Evolutionary conservation across 176 grass and related monocot genomes (phyloP).

Genomic region (Tuctoria greenei): DNA sequence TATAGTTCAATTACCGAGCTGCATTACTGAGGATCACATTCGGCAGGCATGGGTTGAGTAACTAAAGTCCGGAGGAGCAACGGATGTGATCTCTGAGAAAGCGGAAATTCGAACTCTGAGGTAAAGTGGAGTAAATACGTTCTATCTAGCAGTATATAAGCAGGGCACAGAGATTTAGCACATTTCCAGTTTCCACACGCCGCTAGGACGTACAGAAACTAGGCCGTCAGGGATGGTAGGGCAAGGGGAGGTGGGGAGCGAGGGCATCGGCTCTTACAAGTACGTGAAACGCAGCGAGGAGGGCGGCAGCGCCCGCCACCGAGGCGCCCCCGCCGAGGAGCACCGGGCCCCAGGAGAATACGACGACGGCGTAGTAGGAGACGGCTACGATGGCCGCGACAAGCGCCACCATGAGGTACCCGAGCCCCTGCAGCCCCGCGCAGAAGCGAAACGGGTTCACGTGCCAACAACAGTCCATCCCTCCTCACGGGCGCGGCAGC

Average conservation of each 20-base stretch:
- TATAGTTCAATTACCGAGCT: neutral
- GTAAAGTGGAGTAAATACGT: neutral
- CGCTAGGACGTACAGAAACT: neutral
- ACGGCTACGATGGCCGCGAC: conserved; percentile 56
- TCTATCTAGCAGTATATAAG: neutral
- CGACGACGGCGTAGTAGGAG: conserved; percentile 84
- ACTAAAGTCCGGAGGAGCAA: neutral
- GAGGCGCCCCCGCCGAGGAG: conserved; percentile 32
- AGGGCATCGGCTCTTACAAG: conserved; percentile 43
- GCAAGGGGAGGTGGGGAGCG: too few relatives aligned
- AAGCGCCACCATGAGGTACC: conserved; percentile 71
- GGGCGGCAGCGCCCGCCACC: conserved; percentile 30
- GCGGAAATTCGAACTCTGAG: neutral
- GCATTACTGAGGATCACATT: neutral
- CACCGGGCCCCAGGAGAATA: conserved; percentile 65
- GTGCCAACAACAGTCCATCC: conserved; percentile 57
- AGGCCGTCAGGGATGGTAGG: neutral
- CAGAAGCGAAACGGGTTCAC: conserved; percentile 73
- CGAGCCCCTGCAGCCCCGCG: conserved; percentile 49
- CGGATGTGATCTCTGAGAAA: neutral
- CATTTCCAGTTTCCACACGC: neutral
- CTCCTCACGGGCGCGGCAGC: neutral
- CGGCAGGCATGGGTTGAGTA: neutral
- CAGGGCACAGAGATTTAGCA: neutral
- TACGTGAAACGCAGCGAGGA: conserved; percentile 64